Evolutionary conservation across 106 monocot species (phyloP).

Genomic region (Acorus calamus): DNA sequence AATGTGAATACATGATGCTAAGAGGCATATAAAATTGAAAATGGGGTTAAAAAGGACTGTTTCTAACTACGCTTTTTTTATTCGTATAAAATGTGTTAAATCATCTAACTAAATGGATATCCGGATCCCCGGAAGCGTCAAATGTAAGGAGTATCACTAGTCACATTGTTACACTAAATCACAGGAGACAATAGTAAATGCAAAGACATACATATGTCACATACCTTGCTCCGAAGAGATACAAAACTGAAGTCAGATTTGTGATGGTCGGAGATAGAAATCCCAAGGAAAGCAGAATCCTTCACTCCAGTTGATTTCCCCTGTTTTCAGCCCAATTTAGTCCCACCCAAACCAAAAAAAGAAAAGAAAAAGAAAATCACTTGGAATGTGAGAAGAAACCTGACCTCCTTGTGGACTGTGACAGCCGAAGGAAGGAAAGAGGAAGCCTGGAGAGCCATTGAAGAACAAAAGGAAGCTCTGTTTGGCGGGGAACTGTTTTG

Average conservation of each 20-base stretch:
- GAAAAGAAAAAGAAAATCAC: neutral
- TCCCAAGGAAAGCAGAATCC: conserved; percentile 63
- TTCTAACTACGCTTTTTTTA: too few species aligned
- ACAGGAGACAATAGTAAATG: conserved; percentile 2
- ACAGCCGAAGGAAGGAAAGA: conserved; percentile 50
- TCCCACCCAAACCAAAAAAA: neutral
- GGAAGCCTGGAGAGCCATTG: conserved; percentile 71
- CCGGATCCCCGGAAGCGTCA: too few species aligned
- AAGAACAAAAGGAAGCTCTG: neutral
- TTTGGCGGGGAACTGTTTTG: too few species aligned
- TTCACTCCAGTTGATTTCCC: conserved; percentile 34
- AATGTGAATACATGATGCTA: too few species aligned
- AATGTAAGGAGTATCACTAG: neutral
- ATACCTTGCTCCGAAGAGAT: conserved; percentile 19
- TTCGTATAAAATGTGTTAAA: too few species aligned
- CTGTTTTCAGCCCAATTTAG: conserved; percentile 8
- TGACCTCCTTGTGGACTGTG: conserved; percentile 60
- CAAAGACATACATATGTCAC: neutral
- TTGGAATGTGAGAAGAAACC: neutral
- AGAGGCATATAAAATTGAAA: too few species aligned
- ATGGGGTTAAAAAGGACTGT: too few species aligned
- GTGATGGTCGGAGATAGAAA: conserved; percentile 29
- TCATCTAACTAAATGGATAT: too few species aligned
- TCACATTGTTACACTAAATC: neutral
- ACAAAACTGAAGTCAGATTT: conserved; percentile 31